A percentile compares a stretch with the other conserved stretches of the same genome.
Conservation (phyloP, 1,139 yeast genomes). For the Keqinozyma sinolaborantium region DNA sequence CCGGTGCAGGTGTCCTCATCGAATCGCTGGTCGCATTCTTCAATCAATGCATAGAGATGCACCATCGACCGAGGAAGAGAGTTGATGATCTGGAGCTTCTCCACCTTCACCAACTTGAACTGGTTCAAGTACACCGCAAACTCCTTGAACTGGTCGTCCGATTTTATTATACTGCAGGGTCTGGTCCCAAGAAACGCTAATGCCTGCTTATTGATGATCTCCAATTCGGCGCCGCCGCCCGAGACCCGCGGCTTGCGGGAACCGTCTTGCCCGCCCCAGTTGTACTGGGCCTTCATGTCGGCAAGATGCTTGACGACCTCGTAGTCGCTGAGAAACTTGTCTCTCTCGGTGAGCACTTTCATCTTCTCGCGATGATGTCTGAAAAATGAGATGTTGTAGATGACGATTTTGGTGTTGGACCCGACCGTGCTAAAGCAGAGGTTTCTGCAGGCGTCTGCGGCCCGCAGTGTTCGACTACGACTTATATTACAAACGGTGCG, state of each 20-base stretch:
- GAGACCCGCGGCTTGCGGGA: constrained; percentile 31
- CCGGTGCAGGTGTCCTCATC: constrained; percentile 56
- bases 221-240: constrained; percentile 50
- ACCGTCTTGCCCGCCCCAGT: constrained; percentile 25
- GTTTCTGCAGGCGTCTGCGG: neutral
- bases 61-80: constrained; percentile 78
- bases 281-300: constrained; percentile 48
- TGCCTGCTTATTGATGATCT: constrained; percentile 65
- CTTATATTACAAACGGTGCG: neutral
- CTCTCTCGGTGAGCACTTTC: constrained; percentile 48
- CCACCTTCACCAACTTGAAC: constrained; percentile 72
- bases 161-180: constrained; percentile 39
- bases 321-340: constrained; percentile 63
- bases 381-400: too few relatives aligned
- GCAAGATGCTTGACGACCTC: constrained; percentile 66
- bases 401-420: constrained; percentile 1
- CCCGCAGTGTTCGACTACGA: neutral
- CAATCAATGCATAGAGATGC: constrained; percentile 73
- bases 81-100: constrained; percentile 80
- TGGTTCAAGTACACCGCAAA: constrained; percentile 52
- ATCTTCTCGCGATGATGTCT: constrained; percentile 13
- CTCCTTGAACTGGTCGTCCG: constrained; percentile 45
- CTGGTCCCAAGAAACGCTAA: constrained; percentile 46
- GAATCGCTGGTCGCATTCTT: constrained; percentile 87
- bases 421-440: neutral